Evolutionary conservation across 257 asterid species (phyloP), one percentile per base, ranked within the genome.

Genomic region (Galeopsis tetrahit): DNA sequence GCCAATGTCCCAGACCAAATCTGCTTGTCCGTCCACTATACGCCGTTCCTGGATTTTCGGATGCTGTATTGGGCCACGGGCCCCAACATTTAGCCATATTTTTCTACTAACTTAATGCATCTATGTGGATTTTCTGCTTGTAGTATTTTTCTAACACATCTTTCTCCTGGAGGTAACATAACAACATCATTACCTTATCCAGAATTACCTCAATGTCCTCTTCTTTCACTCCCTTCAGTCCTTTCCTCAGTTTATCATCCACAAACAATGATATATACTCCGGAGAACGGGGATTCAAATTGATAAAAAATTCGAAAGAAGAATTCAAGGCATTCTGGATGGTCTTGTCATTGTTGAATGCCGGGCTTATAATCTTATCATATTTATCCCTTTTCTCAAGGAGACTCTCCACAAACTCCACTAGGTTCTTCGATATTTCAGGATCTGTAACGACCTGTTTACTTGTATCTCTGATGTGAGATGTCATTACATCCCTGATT

Each of bases 381-480:
- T 77, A 80, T 62, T 80, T 81, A 32, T 81, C 85, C 74, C 77
- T 81, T 74, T 73, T 78, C 77, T 80, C 86, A 57, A 93, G 86
- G 9, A 93, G 92, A 71, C 85, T 76, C 38, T 89, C 88, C 36
- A 91, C 96, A 48, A 88, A 93, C 75, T 82, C 93, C 34, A 93
- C 92, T 2, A 96, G 98, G 68, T 87, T 88, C 84, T 93, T 93
- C 46, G 85, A 79, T 73, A 84, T 93, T 78, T 93, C 98, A 4
- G 94, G 91, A 81, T 91, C 97, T 0, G 92, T 86, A 49, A 91
- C 96, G 1, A 93, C 91, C 83, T 86, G 89, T 69, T 89, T 89
- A 38, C 96, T 96, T 1, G 96, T 89, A n/a, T 87, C 96, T 70
- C 94, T 83, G 62, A 90, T 74, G 80, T 89, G 90, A 52, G 95